Percentiles rank a stretch among this genome's conserved stretches.
Evolutionary conservation across 495 filamentous ascomycete genomes (phyloP).

Genomic region (Tuber microsphaerosporum): DNA sequence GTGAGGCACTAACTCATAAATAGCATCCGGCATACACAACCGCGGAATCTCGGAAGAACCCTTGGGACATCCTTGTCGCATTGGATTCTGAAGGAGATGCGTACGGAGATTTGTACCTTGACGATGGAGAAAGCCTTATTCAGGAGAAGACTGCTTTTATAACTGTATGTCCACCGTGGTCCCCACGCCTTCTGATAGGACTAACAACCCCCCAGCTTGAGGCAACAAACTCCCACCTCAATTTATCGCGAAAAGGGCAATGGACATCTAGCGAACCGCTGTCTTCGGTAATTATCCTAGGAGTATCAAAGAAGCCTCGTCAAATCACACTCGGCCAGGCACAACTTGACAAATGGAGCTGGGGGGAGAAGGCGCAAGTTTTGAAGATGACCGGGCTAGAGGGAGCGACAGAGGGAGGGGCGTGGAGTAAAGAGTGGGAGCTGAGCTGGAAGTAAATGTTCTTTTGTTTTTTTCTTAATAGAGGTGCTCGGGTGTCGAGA

Average conservation of each 20-base stretch:
- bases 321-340: background rate
- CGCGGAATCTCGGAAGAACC: constrained; percentile 55
- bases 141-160: constrained; percentile 55
- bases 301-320: background rate
- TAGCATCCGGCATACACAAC: constrained; percentile 61
- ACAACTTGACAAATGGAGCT: background rate
- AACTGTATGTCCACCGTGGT: constrained; percentile 43
- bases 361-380: background rate
- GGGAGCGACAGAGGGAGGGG: background rate
- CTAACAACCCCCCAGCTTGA: background rate
- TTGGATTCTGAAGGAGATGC: constrained; percentile 53
- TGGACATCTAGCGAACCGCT: background rate
- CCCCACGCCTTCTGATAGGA: background rate
- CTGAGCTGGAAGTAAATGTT: background rate
- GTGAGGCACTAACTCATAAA: background rate
- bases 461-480: background rate
- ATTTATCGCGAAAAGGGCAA: background rate
- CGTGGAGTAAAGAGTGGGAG: background rate
- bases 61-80: constrained; percentile 64
- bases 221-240: constrained; percentile 1
- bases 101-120: constrained; percentile 61
- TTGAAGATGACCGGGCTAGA: background rate
- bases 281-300: background rate
- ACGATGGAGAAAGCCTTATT: constrained; percentile 67
- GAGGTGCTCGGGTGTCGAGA: background rate